A percentile compares a stretch with the other conserved stretches of the same genome.
Conservation (phyloP, 495 filamentous ascomycete species). For the Penicillium malachiteum region DNA sequence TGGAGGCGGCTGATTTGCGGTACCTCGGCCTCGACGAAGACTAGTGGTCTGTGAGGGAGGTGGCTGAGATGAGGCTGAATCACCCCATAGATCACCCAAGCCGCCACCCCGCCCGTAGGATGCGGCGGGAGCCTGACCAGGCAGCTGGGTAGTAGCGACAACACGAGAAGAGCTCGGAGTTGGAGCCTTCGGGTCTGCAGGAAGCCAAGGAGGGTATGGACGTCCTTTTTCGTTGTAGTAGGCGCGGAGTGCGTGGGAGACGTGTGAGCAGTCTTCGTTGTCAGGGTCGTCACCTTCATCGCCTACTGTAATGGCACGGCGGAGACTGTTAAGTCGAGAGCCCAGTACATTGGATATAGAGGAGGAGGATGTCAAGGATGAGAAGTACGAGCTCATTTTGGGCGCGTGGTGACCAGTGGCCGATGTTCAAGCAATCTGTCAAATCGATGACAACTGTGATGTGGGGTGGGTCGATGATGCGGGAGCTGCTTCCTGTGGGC, state of each 20-base stretch:
- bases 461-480: slow-evolving; percentile 24
- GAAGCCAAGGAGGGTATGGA: slow-evolving; percentile 84
- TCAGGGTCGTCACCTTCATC: slow-evolving; percentile 74
- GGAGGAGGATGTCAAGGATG: slow-evolving; percentile 59
- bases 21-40: slow-evolving; percentile 49
- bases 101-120: slow-evolving; percentile 42
- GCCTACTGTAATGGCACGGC: slow-evolving; percentile 76
- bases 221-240: slow-evolving; percentile 91
- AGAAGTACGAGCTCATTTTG: slow-evolving; percentile 78
- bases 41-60: slow-evolving; percentile 51
- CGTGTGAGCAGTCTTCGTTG: slow-evolving; percentile 91
- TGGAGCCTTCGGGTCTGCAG: slow-evolving; percentile 75
- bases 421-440: slow-evolving; percentile 2
- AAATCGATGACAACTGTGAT: slow-evolving; percentile 16
- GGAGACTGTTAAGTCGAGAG: slow-evolving; percentile 75
- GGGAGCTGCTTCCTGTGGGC: slow-evolving; percentile 17
- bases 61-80: slow-evolving; percentile 46
- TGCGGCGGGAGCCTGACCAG: slow-evolving; percentile 31
- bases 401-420: background rate
- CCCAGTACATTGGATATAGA: slow-evolving; percentile 74
- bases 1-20: slow-evolving; percentile 15
- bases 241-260: slow-evolving; percentile 89
- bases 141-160: slow-evolving; percentile 52
- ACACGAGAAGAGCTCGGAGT: slow-evolving; percentile 53
- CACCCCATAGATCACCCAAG: slow-evolving; percentile 84